Base-by-base conservation (phyloP, 176 grass and related monocot species). In the Bonia amplexicaulis region DNA sequence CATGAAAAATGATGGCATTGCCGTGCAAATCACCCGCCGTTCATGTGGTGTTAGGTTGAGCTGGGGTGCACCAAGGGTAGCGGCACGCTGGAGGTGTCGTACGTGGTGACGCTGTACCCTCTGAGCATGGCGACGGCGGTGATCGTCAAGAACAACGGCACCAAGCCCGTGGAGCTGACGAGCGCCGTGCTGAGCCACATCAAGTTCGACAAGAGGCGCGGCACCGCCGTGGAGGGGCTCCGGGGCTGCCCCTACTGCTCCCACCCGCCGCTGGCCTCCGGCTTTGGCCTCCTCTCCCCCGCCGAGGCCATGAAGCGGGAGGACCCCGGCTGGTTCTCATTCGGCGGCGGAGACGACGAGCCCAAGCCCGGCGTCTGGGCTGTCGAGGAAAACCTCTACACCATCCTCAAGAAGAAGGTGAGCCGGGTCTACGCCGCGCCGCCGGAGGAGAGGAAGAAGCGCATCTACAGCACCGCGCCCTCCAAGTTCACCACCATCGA, bases 401-500 rank as follows among this genome's bases (percentile, higher is more conserved):
- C 87, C n/a, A 75, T 84, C 1, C 87, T 98, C 73, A 95, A 89
- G 77, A 83, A 89, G 46, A 98, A 98, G 83, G 45, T 90, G 55
- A 98, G 96, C 63, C 71, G 96, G 72, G 93, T 98, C 12, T 98
- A 98, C 80, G 88, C 93, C 4, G 87, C 88, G 72, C 96, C 96
- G 75, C 96, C 96, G 31, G 75, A 71, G 61, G 96, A 92, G 89
- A 95, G 96, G 92, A 87, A 63, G 68, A 98, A 95, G 89, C 82
- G 89, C 65, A 68, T 93, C 72, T 93, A 92, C 83, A 89, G 78
- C 80, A 95, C 96, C 60, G 66, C 89, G 40, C 93, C 96, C 0
- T 95, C 96, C 73, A 98, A 93, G 46, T 98, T 92, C 83, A 95
- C 80, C 22, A 95, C 96, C 70, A 89, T 98, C 23, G 96, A 98